phyloP scores from a whole-genome alignment of 352 stramenopile genomes.

The Globisporangium okanoganense region DNA sequence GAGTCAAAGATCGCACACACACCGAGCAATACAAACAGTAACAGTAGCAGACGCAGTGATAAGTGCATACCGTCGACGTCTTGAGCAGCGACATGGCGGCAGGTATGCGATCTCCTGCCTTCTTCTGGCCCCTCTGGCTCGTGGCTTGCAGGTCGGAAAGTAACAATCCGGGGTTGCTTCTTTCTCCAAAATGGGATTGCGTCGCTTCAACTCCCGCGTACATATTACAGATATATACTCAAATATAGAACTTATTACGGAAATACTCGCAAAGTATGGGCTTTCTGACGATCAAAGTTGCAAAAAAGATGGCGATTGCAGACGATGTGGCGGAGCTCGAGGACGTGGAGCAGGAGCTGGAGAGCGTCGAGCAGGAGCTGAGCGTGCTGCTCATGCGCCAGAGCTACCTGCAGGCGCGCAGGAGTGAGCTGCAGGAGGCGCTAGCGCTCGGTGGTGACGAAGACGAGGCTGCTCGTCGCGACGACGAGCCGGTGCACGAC shows the following conservation, averaged over 20 bases:
- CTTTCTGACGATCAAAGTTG: too few relatives aligned
- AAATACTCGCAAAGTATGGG: background rate
- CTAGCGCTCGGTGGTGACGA: slow-evolving; percentile 17
- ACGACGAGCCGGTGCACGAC: slow-evolving; percentile 13
- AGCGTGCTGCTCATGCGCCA: slow-evolving; percentile 40
- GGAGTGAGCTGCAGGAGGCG: slow-evolving; percentile 34
- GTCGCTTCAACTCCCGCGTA: background rate
- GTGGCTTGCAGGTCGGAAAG: background rate
- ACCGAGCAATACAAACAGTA: background rate
- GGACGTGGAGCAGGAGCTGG: slow-evolving; percentile 53
- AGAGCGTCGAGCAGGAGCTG: slow-evolving; percentile 54
- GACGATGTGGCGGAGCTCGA: slow-evolving; percentile 35
- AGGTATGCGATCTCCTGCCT: background rate
- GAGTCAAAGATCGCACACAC: background rate
- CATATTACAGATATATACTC: background rate
- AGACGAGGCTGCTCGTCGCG: background rate
- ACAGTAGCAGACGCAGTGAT: background rate
- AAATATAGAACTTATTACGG: too few relatives aligned
- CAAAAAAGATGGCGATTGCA: slow-evolving; percentile 14
- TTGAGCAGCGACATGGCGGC: slow-evolving; percentile 76
- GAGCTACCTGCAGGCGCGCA: slow-evolving; percentile 46
- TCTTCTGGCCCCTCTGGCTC: background rate
- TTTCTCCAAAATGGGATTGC: background rate
- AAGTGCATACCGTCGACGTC: slow-evolving; percentile 50
- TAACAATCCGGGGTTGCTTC: background rate